These are phyloP conservation scores for Pseudogymnoascus sp. DNA, from an alignment of 2,329 filamentous ascomycete genomes.

Conservation along the genomic window DNA sequence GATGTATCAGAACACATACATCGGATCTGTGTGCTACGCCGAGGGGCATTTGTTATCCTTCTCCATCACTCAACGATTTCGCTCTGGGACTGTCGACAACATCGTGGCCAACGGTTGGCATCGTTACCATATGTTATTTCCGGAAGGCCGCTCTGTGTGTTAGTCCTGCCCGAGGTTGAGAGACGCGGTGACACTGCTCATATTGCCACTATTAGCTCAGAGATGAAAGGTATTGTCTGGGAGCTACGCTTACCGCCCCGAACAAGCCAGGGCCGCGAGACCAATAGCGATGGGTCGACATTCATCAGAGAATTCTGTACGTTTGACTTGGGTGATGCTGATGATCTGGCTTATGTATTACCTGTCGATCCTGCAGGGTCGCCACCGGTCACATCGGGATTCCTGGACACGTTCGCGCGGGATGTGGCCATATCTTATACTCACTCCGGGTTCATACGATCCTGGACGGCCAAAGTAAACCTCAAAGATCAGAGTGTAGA, in stretches of 20 bases:
- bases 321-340: constrained; percentile 58
- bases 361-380: constrained; percentile 84
- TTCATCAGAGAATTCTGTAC: constrained; percentile 59
- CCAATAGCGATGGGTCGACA: constrained; percentile 30
- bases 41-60: constrained; percentile 75
- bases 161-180: constrained; percentile 63
- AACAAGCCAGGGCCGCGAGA: constrained; percentile 24
- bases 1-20: constrained; percentile 66
- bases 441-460: constrained; percentile 64
- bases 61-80: constrained; percentile 64
- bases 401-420: constrained; percentile 77
- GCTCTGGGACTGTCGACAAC: constrained; percentile 70
- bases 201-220: constrained; percentile 75
- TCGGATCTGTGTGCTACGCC: constrained; percentile 69
- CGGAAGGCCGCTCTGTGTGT: constrained; percentile 72
- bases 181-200: constrained; percentile 51
- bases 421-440: constrained; percentile 86
- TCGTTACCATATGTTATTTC: constrained; percentile 50
- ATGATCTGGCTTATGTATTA: constrained; percentile 60
- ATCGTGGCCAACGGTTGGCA: constrained; percentile 52
- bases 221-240: constrained; percentile 76
- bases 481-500: constrained; percentile 54
- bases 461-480: constrained; percentile 78
- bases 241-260: constrained; percentile 58
- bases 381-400: constrained; percentile 63